A percentile compares a stretch with the other conserved stretches of the same genome.
These are phyloP conservation scores for Saccharomycopsis sp. DNA, from an alignment of 805 yeast species.

Conservation along the genomic window DNA sequence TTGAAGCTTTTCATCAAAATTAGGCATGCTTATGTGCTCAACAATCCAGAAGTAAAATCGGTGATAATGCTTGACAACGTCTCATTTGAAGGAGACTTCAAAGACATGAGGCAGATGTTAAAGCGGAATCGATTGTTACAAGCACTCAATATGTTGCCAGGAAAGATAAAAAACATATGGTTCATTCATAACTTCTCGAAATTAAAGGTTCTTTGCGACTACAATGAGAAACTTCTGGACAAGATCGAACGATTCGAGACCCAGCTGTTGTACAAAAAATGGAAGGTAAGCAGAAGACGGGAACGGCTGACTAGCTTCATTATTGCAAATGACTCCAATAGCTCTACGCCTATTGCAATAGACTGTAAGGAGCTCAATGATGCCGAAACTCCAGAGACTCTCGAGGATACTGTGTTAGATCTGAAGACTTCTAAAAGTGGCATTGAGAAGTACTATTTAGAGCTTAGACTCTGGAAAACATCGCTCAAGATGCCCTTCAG, in stretches of 20 bases:
- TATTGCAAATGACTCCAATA: not conserved
- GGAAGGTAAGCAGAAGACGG: constrained; percentile 10
- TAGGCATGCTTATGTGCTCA: constrained; percentile 36
- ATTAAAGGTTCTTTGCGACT: constrained; percentile 29
- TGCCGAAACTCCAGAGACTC: not conserved
- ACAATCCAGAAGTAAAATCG: constrained; percentile 26
- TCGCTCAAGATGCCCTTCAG: not conserved
- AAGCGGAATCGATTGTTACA: constrained; percentile 19
- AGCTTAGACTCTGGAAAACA: not conserved
- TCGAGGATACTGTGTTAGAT: not conserved
- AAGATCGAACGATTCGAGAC: constrained; percentile 37
- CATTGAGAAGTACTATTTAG: not conserved
- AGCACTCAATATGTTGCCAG: constrained; percentile 37
- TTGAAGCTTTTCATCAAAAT: constrained; percentile 43
- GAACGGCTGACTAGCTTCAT: constrained; percentile 1
- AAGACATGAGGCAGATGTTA: constrained; percentile 20
- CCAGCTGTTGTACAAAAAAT: constrained; percentile 25
- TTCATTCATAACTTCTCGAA: constrained; percentile 41
- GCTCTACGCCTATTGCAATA: not conserved
- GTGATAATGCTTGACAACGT: constrained; percentile 37
- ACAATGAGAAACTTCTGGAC: constrained; percentile 27
- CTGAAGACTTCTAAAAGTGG: not conserved
- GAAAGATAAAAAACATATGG: constrained; percentile 54
- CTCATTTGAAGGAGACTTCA: constrained; percentile 7
- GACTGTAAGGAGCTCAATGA: not conserved